These are phyloP conservation scores for Candida xiaguanensis DNA, from an alignment of 805 yeast genomes.

Conservation along the genomic window DNA sequence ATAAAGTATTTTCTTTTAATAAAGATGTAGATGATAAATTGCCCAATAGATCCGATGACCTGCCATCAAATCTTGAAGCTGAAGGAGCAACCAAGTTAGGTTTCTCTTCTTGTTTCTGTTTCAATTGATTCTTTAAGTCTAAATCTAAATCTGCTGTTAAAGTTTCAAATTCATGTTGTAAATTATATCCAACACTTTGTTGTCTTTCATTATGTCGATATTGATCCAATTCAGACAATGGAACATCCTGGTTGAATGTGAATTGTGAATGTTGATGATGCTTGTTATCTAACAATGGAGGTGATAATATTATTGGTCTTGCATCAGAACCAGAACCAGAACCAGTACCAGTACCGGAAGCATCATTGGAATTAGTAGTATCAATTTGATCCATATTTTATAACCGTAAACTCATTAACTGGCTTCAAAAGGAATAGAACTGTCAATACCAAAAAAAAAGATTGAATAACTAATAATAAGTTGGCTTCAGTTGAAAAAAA, in stretches of 20 bases:
- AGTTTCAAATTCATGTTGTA: slow-evolving; percentile 47
- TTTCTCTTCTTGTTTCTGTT: slow-evolving; percentile 3
- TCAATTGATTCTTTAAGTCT: slow-evolving; percentile 27
- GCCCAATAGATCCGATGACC: slow-evolving; percentile 6
- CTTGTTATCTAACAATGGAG: slow-evolving; percentile 34
- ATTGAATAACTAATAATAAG: no score
- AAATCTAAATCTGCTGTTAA: slow-evolving; percentile 43
- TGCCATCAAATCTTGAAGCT: slow-evolving; percentile 8
- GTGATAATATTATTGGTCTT: slow-evolving; percentile 40
- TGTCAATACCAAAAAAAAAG: no score
- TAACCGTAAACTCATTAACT: no score
- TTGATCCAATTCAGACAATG: neutral
- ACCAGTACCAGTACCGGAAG: no score
- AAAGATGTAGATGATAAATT: slow-evolving; percentile 5
- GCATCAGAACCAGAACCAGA: no score
- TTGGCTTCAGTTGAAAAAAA: no score
- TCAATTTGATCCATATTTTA: slow-evolving; percentile 9
- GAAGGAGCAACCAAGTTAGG: slow-evolving; percentile 15
- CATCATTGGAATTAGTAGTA: neutral
- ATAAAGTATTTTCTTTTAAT: slow-evolving; percentile 7
- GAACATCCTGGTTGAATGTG: neutral
- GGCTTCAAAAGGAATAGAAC: no score
- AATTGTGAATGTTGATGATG: slow-evolving; percentile 5
- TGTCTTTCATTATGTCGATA: slow-evolving; percentile 25
- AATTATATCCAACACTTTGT: slow-evolving; percentile 43